Percentiles rank a stretch among this genome's conserved stretches.
Evolutionary conservation across 73 alveolate genomes (phyloP).

Genomic region (Symbiodinium pilosum): DNA sequence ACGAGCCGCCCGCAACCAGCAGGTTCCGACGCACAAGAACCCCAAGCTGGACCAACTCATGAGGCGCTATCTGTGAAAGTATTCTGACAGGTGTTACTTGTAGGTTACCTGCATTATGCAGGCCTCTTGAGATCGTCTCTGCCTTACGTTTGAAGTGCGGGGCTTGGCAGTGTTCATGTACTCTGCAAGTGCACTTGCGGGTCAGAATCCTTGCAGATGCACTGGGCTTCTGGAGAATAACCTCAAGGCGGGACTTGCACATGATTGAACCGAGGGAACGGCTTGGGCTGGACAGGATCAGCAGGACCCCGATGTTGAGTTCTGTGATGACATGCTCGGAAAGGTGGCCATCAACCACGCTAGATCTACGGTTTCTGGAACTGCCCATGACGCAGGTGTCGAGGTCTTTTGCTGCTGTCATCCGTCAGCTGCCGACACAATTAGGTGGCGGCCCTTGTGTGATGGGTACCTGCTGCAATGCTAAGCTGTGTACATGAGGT

Average conservation of each 20-base stretch:
- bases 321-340: conserved; percentile 89
- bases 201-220: too few relatives aligned
- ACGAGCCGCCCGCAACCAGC: too few relatives aligned
- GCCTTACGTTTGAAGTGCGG: conserved; percentile 40
- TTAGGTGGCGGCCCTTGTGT: background rate
- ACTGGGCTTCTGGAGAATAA: conserved; percentile 81
- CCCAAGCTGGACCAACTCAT: conserved; percentile 78
- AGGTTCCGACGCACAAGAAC: conserved; percentile 86
- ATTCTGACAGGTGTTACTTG: background rate
- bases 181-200: background rate
- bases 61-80: conserved; percentile 4
- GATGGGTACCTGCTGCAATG: background rate
- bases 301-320: conserved; percentile 55
- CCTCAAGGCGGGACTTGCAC: conserved; percentile 13
- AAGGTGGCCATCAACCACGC: conserved; percentile 4
- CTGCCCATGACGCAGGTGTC: conserved; percentile 31
- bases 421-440: conserved; percentile 77
- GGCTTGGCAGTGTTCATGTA: background rate
- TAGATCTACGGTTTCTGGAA: background rate
- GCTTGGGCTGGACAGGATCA: conserved; percentile 24
- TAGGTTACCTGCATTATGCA: too few relatives aligned
- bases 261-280: background rate
- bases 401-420: conserved; percentile 65
- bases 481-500: background rate
- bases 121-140: conserved; percentile 67